Conservation (phyloP, 148 eudicot species). For the Fagopyrum esculentum region DNA sequence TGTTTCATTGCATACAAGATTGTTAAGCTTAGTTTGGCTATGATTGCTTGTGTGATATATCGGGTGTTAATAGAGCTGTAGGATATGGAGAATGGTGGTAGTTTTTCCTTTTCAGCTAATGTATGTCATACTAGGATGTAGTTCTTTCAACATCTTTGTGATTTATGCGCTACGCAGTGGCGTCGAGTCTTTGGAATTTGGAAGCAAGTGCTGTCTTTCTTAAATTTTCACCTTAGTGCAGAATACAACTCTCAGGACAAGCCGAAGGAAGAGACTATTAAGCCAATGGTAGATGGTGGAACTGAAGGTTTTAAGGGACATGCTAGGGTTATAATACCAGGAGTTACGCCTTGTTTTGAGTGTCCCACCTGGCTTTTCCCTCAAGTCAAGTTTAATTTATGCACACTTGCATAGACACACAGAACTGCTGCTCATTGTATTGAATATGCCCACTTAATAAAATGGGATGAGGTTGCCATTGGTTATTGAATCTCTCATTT, state of each 20-base stretch:
- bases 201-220: background rate
- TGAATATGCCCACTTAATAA: slow-evolving; percentile 91
- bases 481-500: background rate
- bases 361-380: slow-evolving; percentile 98
- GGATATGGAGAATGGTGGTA: too few species aligned
- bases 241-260: slow-evolving; percentile 75
- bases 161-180: background rate
- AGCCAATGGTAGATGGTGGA: slow-evolving; percentile 99
- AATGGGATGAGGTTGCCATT: slow-evolving; percentile 78
- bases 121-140: background rate
- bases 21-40: too few species aligned
- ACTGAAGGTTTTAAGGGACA: slow-evolving; percentile 99
- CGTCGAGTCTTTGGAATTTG: background rate
- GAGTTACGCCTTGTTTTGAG: slow-evolving; percentile 90
- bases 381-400: slow-evolving; percentile 92
- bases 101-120: too few species aligned
- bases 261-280: slow-evolving; percentile 66
- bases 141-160: background rate
- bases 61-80: too few species aligned
- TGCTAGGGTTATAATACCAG: slow-evolving; percentile 85
- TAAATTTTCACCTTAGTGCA: slow-evolving; percentile 24
- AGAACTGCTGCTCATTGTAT: slow-evolving; percentile 98
- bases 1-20: too few species aligned
- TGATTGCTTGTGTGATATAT: too few species aligned
- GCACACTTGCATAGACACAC: slow-evolving; percentile 96